A percentile compares a stretch with the other conserved stretches of the same genome.
These are phyloP conservation scores for Lenwebbia sp. DNA, from an alignment of 345 rosid genomes.

Conservation along the genomic window DNA sequence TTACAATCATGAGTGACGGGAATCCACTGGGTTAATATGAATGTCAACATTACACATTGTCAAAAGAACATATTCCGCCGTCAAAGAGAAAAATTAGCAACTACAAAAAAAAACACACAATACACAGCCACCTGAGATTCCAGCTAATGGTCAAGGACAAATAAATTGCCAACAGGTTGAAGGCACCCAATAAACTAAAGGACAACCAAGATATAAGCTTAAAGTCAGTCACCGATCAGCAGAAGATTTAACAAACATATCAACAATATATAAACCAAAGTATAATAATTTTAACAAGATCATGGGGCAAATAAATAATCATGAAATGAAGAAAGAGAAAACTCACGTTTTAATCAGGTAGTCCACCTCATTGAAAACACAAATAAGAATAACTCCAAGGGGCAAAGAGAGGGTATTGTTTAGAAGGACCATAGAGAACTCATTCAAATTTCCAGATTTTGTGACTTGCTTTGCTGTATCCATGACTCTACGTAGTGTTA, in stretches of 20 bases:
- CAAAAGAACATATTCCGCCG: not conserved
- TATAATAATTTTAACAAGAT: not conserved
- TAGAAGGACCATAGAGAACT: slow-evolving; percentile 95
- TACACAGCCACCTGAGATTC: not conserved
- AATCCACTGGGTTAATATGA: not conserved
- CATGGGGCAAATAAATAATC: not conserved
- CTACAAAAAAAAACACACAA: not conserved
- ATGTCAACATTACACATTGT: not conserved
- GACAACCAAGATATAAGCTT: not conserved
- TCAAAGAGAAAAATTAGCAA: not conserved
- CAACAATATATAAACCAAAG: not conserved
- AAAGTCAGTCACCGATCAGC: not conserved
- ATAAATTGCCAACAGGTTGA: not conserved
- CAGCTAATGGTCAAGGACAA: not conserved
- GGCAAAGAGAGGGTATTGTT: slow-evolving; percentile 92
- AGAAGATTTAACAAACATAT: not conserved
- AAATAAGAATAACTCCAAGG: slow-evolving; percentile 64
- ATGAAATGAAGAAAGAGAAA: not conserved
- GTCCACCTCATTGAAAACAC: slow-evolving; percentile 75
- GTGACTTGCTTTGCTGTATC: slow-evolving; percentile 94
- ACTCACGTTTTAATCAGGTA: slow-evolving; percentile 75
- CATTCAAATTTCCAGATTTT: slow-evolving; percentile 83
- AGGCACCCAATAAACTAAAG: not conserved
- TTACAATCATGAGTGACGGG: not conserved
- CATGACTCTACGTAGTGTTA: slow-evolving; percentile 88